Evolutionary conservation across 192 early-diverging fungal genomes (phyloP).

Genomic region (Jimgerdemannia lactiflua): DNA sequence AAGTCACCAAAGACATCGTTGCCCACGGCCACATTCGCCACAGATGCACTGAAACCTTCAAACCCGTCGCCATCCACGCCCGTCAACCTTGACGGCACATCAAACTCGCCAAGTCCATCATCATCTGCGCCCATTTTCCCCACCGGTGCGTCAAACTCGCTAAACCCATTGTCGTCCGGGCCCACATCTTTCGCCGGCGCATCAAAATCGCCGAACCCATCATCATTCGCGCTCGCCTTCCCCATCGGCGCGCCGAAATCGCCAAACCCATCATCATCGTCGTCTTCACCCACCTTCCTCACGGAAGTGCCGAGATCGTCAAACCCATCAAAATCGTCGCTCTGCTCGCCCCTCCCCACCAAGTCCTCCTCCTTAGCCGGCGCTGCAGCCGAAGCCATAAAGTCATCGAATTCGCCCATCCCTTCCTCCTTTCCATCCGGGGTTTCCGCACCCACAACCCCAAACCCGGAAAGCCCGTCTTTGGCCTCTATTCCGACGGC

Average conservation of each 20-base stretch:
- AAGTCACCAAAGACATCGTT: neutral
- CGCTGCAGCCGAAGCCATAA: neutral
- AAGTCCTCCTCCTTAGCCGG: neutral
- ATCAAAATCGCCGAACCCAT: neutral
- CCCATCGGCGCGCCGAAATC: neutral
- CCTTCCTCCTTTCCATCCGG: neutral
- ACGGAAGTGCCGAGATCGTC: neutral
- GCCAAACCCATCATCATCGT: neutral
- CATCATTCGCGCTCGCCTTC: neutral
- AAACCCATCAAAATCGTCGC: neutral
- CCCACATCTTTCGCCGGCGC: neutral
- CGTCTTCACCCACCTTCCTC: neutral
- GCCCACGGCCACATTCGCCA: neutral
- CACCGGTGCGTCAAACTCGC: neutral
- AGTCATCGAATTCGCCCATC: neutral
- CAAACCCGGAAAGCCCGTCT: neutral
- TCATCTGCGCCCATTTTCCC: neutral
- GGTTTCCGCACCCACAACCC: neutral
- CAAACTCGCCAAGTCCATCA: neutral
- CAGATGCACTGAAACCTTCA: neutral
- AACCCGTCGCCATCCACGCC: neutral
- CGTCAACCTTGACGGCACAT: neutral
- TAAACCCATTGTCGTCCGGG: neutral
- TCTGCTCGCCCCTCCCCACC: neutral
- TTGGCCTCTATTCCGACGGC: too few relatives aligned